phyloP scores from a whole-genome alignment of 495 filamentous ascomycete genomes.

The Clavariopsis aquatica region DNA sequence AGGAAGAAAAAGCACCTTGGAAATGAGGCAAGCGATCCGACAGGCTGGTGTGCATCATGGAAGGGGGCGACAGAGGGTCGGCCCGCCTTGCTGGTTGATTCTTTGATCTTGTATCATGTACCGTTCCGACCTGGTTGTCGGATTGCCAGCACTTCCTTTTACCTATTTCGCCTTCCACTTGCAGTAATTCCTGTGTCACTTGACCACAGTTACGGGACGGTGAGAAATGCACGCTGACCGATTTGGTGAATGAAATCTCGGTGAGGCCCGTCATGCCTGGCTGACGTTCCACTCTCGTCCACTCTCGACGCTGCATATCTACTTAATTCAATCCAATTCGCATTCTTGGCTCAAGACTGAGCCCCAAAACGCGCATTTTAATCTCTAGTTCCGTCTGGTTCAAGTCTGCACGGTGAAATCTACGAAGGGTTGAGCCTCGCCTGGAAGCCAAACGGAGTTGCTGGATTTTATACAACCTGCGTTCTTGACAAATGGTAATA shows the following conservation, averaged over 20 bases:
- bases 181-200: conserved; percentile 34
- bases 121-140: conserved; percentile 26
- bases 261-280: conserved; percentile 12
- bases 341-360: conserved; percentile 25
- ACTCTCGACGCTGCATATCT: conserved; percentile 11
- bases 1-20: background rate
- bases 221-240: conserved; percentile 26
- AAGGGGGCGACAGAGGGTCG: conserved; percentile 22
- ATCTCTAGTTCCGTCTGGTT: conserved; percentile 5
- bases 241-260: conserved; percentile 24
- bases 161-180: conserved; percentile 19
- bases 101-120: conserved; percentile 29
- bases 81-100: conserved; percentile 26
- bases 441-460: background rate
- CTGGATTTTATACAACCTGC: background rate
- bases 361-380: conserved; percentile 12
- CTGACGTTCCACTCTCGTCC: conserved; percentile 16
- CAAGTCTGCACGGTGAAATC: background rate
- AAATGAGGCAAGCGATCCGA: conserved; percentile 25
- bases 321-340: background rate
- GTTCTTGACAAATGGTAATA: conserved; percentile 13
- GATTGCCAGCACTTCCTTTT: conserved; percentile 7
- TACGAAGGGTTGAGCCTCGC: background rate
- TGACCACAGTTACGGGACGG: conserved; percentile 14
- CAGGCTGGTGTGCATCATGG: conserved; percentile 7